Conservation (phyloP, 371 early-diverging fungal species). For the Gilbertella persicaria region DNA sequence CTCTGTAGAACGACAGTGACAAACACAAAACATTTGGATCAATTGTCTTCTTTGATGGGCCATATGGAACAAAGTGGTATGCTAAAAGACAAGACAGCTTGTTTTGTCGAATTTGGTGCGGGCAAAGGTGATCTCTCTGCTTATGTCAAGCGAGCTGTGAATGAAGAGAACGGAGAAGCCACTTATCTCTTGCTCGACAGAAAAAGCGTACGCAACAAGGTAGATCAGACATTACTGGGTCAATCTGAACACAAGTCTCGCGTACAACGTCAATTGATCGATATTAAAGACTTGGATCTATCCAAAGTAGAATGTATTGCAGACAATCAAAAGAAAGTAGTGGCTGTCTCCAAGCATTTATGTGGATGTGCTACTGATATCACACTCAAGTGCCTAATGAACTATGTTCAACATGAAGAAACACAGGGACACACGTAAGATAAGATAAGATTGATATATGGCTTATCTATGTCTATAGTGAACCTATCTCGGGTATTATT, state of each 20-base stretch:
- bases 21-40: constrained; percentile 67
- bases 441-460: background rate
- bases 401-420: constrained; percentile 52
- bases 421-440: constrained; percentile 32
- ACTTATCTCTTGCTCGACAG: constrained; percentile 79
- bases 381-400: constrained; percentile 73
- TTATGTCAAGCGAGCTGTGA: constrained; percentile 59
- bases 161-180: constrained; percentile 54
- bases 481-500: constrained; percentile 69
- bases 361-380: constrained; percentile 95
- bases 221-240: constrained; percentile 47
- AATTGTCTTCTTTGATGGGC: constrained; percentile 81
- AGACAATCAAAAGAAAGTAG: constrained; percentile 48
- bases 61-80: constrained; percentile 68
- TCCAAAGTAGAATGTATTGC: constrained; percentile 43
- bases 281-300: constrained; percentile 83
- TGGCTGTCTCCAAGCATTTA: constrained; percentile 86
- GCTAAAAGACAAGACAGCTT: constrained; percentile 55
- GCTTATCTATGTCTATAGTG: constrained; percentile 10
- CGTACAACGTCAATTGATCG: constrained; percentile 72
- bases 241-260: constrained; percentile 32
- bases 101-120: constrained; percentile 84
- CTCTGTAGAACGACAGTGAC: constrained; percentile 37
- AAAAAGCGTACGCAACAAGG: constrained; percentile 74
- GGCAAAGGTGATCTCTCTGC: constrained; percentile 74